Conservation (phyloP, 192 early-diverging fungal genomes). For the Gamsiella multidivaricata region DNA sequence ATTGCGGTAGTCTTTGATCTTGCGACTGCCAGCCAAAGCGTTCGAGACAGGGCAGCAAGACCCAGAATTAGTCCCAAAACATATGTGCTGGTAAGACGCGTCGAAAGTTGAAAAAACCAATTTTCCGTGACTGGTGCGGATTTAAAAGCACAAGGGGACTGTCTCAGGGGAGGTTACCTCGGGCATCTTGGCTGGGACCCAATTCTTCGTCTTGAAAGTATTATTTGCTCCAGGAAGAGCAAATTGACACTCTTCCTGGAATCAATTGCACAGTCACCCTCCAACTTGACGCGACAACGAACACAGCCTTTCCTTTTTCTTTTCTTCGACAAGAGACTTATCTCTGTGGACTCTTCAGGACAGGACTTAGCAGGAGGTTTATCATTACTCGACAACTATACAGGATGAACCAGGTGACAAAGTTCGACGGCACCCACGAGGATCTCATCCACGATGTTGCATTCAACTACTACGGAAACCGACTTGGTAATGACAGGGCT, state of each 20-base stretch:
- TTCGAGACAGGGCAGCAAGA: slow-evolving; percentile 6
- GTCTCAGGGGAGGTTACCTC: too few species aligned
- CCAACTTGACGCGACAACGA: too few species aligned
- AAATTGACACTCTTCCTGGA: too few species aligned
- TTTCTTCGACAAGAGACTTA: too few species aligned
- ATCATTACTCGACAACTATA: too few species aligned
- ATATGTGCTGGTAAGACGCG: slow-evolving; percentile 34
- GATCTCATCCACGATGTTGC: slow-evolving; percentile 94
- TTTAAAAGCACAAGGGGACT: background rate
- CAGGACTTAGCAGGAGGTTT: too few species aligned
- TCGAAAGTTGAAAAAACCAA: slow-evolving; percentile 28
- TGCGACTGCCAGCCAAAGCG: slow-evolving; percentile 33
- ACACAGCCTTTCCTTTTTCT: too few species aligned
- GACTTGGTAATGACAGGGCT: slow-evolving; percentile 57
- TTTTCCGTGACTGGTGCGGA: slow-evolving; percentile 10
- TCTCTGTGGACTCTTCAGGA: too few species aligned
- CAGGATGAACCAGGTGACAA: slow-evolving; percentile 63
- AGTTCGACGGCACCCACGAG: slow-evolving; percentile 82
- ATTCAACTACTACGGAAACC: slow-evolving; percentile 93
- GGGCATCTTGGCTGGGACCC: too few species aligned
- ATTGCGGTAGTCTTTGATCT: slow-evolving; percentile 24
- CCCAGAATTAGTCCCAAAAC: slow-evolving; percentile 5
- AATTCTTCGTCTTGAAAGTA: background rate
- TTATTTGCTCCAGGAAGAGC: too few species aligned
- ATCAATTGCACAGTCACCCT: too few species aligned